Evolutionary conservation across 2,329 filamentous ascomycete genomes (phyloP).

Genomic region (Aureobasidium sp.): DNA sequence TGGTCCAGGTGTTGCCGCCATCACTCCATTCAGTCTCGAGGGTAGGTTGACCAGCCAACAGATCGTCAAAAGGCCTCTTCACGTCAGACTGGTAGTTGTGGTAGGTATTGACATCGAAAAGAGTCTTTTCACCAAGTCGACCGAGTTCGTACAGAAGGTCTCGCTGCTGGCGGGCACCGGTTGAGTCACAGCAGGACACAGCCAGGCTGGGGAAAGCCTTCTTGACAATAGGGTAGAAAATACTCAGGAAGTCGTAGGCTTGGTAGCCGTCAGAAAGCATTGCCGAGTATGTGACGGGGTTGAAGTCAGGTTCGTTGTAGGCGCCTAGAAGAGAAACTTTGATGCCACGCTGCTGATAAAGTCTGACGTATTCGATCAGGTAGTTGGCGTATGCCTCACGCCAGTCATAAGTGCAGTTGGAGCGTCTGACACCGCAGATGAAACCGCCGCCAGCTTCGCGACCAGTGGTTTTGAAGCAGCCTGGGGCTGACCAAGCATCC

Average conservation of each 20-base stretch:
- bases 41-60: conserved; percentile 19
- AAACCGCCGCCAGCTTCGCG: conserved; percentile 19
- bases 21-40: conserved; percentile 22
- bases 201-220: conserved; percentile 19
- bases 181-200: conserved; percentile 21
- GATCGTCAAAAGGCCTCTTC: conserved; percentile 19
- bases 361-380: conserved; percentile 42
- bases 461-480: conserved; percentile 21
- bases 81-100: conserved; percentile 23
- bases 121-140: conserved; percentile 16
- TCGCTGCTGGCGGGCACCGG: conserved; percentile 21
- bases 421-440: conserved; percentile 21
- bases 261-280: conserved; percentile 23
- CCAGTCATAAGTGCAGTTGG: conserved; percentile 31
- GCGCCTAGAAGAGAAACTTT: conserved; percentile 27
- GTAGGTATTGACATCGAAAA: conserved; percentile 21
- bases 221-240: conserved; percentile 22
- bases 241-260: conserved; percentile 21
- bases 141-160: conserved; percentile 20
- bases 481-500: conserved; percentile 23
- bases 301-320: conserved; percentile 22
- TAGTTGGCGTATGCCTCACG: conserved; percentile 44
- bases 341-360: conserved; percentile 40
- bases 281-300: conserved; percentile 20
- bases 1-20: conserved; percentile 13